Base-by-base conservation (phyloP, 2,329 filamentous ascomycete genomes). In the Fusarium sp. region DNA sequence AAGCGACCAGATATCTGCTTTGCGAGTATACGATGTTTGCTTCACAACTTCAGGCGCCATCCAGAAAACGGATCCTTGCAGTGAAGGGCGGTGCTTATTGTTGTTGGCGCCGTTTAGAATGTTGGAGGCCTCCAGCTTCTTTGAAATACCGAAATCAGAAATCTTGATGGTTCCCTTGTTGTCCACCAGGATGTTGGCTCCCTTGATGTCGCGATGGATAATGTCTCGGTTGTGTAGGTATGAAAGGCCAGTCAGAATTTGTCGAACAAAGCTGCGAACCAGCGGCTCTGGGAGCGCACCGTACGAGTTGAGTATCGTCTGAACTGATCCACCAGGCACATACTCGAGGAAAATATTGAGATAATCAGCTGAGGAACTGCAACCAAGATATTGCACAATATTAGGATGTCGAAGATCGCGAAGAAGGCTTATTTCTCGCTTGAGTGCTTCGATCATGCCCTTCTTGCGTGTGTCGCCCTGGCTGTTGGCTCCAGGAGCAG, bases 301-400 rank as follows among this genome's bases (percentile, higher is more conserved):
- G 81, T 99, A 99, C 76, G 97, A 97, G 85, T 98, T 96, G 74
- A 99, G 92, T 95, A 99, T 98, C 15, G 94, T 97, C 75, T 97
- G 96, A 32, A 99, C 97, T 18, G 96, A 98, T 50, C 96, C 96
- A 83, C 96, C 96, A 21, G 96, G 94, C 37, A 99, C 96, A 82
- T 99, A 99, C 83, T 99, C 96, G 80, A 99, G 91, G 91, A 99
- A 99, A 93, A 99, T 99, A 85, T 99, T 99, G 78, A 99, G 91
- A 81, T 96, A 92, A 62, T 95, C 92, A 23, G 94, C 91, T 71
- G 97, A 96, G 13, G 94, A 96, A 79, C 95, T 96, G 76, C 95
- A 98, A 68, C 96, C 96, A 12, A 99, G 91, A 80, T 99, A 99
- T 81, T 98, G 96, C 81, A 99, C 96, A 80, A 99, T 98, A 81